Conservation (phyloP, 2,329 filamentous ascomycete genomes). For the Calonectria ilicicola region DNA sequence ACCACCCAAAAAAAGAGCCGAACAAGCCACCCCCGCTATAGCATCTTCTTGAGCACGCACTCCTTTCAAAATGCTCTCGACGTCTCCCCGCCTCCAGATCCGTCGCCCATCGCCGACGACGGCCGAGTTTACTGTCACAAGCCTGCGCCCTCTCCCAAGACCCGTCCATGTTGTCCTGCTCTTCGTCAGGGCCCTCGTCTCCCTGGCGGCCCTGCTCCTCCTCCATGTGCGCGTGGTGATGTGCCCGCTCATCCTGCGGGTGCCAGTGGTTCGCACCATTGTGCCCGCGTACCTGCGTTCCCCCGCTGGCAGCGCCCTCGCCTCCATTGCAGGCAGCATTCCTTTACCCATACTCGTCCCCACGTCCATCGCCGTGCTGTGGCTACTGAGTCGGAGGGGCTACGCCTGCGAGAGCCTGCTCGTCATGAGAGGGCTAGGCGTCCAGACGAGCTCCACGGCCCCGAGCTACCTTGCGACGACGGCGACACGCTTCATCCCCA, state of each 20-base stretch:
- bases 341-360: constrained; percentile 57
- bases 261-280: constrained; percentile 44
- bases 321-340: constrained; percentile 48
- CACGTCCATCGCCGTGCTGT: constrained; percentile 51
- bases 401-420: constrained; percentile 84
- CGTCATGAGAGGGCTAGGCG: constrained; percentile 87
- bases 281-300: constrained; percentile 48
- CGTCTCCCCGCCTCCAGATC: constrained; percentile 69
- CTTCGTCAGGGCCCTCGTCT: constrained; percentile 54
- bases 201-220: constrained; percentile 61
- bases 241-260: constrained; percentile 41
- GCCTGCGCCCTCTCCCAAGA: constrained; percentile 69
- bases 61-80: constrained; percentile 68
- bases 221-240: constrained; percentile 62
- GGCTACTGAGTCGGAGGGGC: constrained; percentile 58
- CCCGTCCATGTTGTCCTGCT: constrained; percentile 58
- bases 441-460: constrained; percentile 82
- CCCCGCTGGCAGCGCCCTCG: constrained; percentile 46
- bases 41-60: neutral
- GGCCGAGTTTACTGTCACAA: constrained; percentile 92
- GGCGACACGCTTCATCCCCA: constrained; percentile 79
- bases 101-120: constrained; percentile 86
- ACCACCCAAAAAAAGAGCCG: neutral
- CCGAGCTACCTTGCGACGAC: constrained; percentile 68
- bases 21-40: neutral